phyloP scores from a whole-genome alignment of 2,329 filamentous ascomycete species.

The Trichoderma pleuroti region DNA sequence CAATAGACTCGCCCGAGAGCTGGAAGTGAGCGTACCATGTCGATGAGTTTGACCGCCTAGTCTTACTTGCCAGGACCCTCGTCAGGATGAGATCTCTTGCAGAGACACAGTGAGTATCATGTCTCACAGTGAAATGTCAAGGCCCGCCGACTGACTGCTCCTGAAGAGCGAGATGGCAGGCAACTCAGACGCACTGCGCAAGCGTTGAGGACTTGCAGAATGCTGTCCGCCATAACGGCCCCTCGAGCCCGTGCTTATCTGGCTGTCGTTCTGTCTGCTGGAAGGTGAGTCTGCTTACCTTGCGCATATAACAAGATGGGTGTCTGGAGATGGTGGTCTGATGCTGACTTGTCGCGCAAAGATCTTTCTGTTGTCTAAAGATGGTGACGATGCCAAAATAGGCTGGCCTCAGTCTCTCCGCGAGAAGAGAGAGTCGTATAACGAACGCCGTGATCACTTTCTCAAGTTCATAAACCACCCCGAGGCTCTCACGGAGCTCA shows the following conservation, averaged over 20 bases:
- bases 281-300: slow-evolving; percentile 58
- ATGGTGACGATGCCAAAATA: slow-evolving; percentile 48
- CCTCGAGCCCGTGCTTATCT: slow-evolving; percentile 60
- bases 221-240: slow-evolving; percentile 59
- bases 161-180: slow-evolving; percentile 63
- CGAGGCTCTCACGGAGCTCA: slow-evolving; percentile 67
- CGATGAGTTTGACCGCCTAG: neutral
- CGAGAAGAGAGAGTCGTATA: slow-evolving; percentile 71
- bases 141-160: neutral
- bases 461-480: slow-evolving; percentile 81
- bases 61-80: neutral
- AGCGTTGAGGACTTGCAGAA: slow-evolving; percentile 60
- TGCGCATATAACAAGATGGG: neutral
- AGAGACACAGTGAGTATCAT: slow-evolving; percentile 36
- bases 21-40: neutral
- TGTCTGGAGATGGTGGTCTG: neutral
- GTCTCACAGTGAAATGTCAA: neutral
- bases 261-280: slow-evolving; percentile 86
- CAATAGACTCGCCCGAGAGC: neutral
- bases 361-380: slow-evolving; percentile 78
- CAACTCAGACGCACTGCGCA: slow-evolving; percentile 55
- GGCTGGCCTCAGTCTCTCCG: slow-evolving; percentile 67
- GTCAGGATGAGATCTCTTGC: slow-evolving; percentile 37
- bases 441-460: slow-evolving; percentile 67
- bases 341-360: slow-evolving; percentile 33